Percentiles rank a stretch among this genome's conserved stretches.
Evolutionary conservation across 2,329 filamentous ascomycete species (phyloP).

Genomic region (Cercospora canescens): DNA sequence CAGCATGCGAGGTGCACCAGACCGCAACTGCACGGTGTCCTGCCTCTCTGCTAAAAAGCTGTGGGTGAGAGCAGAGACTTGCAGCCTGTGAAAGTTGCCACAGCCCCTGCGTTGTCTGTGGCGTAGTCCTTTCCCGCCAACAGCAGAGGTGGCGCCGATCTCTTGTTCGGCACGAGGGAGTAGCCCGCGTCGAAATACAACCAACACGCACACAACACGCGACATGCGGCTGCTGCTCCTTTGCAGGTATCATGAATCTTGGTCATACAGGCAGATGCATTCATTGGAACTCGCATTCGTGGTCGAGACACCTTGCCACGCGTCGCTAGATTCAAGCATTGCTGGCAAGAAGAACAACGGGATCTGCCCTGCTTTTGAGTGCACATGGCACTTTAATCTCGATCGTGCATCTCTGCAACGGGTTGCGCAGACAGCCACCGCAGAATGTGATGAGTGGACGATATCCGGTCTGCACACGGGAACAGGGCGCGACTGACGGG

Average conservation of each 20-base stretch:
- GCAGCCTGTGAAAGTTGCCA: background rate
- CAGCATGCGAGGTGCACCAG: background rate
- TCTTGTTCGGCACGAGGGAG: background rate
- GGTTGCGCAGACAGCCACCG: background rate
- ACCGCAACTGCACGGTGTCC: background rate
- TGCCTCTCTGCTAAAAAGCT: background rate
- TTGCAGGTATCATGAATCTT: background rate
- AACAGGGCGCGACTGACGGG: no score
- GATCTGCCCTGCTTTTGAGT: background rate
- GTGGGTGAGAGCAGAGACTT: background rate
- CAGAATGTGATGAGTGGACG: background rate
- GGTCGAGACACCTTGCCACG: background rate
- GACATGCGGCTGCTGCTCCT: background rate
- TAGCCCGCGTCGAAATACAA: background rate
- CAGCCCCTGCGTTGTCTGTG: constrained; percentile 1
- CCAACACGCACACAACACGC: background rate
- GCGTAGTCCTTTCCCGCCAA: background rate
- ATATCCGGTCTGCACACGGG: background rate
- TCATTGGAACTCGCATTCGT: background rate
- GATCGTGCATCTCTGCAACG: background rate
- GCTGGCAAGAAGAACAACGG: background rate
- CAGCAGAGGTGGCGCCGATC: constrained; percentile 6
- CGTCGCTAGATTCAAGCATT: background rate
- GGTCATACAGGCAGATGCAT: background rate
- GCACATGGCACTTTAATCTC: background rate